Evolutionary conservation across 2,329 filamentous ascomycete species (phyloP), one percentile per base, ranked within the genome.

Genomic region (Monascus ruber): DNA sequence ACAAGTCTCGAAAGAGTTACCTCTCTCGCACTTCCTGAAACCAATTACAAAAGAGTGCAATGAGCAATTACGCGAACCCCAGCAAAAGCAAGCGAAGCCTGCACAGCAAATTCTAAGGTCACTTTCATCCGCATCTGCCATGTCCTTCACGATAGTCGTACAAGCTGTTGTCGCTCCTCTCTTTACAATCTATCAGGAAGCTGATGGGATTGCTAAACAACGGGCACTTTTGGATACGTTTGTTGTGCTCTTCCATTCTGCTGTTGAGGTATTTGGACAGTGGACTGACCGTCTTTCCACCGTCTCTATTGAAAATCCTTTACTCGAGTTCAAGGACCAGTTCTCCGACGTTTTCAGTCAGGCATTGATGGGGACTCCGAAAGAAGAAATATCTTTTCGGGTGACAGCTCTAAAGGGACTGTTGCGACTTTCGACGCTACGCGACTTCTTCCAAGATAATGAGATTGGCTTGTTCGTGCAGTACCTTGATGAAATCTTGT

Each of bases 1-100:
- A 3, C 46, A 58, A 25, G 42, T 58, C 34, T 55, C 60, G n/a
- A 65, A 63, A 44, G 54, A 59, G 48, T 62, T 59, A 44, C 67
- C 51, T 51, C 65, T 68, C 55, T 70, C 56, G 46, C 72, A 58
- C 26, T 83, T 76, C 53, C 58, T 83, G 24, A 70, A 70, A 34
- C 73, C 77, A 1, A 71, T 82, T 42, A 73, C 73, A 34, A 78
- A 79, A 48, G 79, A 83, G 58, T 81, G 78, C 52, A 76, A 79
- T 43, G 76, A 82, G 44, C 77, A 81, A 49, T 64, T 83, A 4
- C 75, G 77, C 49, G 78, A 83, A 52, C 79, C 79, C 5, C 77
- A 79, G 34, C 79, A 78, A 4, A 81, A 81, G 52, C 76, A 83
- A 52, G 80, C 79, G 3, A 75, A 76, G 50, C 77, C 77, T 6